phyloP scores from a whole-genome alignment of 352 stramenopile genomes.

The Phytophthora niederhauseri region DNA sequence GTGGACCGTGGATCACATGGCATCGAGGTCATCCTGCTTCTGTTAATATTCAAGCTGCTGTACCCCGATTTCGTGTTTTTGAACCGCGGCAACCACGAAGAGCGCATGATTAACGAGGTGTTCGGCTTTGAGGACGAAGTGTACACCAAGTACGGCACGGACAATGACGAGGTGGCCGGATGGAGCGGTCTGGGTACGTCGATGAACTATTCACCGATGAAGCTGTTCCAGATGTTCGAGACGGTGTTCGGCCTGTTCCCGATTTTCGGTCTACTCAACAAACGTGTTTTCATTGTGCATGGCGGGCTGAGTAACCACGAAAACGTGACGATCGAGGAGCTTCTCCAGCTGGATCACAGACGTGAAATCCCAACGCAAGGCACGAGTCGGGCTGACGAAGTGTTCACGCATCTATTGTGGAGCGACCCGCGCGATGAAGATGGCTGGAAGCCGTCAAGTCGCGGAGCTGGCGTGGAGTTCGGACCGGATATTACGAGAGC shows the following conservation, averaged over 20 bases:
- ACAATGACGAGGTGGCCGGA: slow-evolving; percentile 76
- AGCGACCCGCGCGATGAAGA: slow-evolving; percentile 85
- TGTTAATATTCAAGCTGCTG: slow-evolving; percentile 91
- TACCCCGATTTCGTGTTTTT: slow-evolving; percentile 92
- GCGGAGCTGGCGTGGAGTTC: slow-evolving; percentile 94
- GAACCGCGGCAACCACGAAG: slow-evolving; percentile 97
- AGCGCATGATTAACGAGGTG: slow-evolving; percentile 92
- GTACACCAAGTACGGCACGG: slow-evolving; percentile 78
- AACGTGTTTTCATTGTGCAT: slow-evolving; percentile 93
- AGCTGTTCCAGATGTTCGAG: slow-evolving; percentile 88
- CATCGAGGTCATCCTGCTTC: slow-evolving; percentile 92
- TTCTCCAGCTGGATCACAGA: slow-evolving; percentile 83
- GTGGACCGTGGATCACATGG: slow-evolving; percentile 94
- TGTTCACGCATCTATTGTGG: slow-evolving; percentile 94
- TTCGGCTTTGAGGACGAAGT: slow-evolving; percentile 91
- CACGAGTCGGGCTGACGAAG: slow-evolving; percentile 76
- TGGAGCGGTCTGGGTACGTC: slow-evolving; percentile 65
- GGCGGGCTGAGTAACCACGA: slow-evolving; percentile 91
- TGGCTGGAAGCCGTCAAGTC: slow-evolving; percentile 65
- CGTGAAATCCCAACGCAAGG: slow-evolving; percentile 89
- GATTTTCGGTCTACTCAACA: slow-evolving; percentile 92
- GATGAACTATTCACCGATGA: slow-evolving; percentile 72
- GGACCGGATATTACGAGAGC: slow-evolving; percentile 92
- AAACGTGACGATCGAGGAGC: slow-evolving; percentile 89
- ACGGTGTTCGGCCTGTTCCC: slow-evolving; percentile 89